Evolutionary conservation across 495 filamentous ascomycete species (phyloP).

Genomic region (Jackrogersella minutella): DNA sequence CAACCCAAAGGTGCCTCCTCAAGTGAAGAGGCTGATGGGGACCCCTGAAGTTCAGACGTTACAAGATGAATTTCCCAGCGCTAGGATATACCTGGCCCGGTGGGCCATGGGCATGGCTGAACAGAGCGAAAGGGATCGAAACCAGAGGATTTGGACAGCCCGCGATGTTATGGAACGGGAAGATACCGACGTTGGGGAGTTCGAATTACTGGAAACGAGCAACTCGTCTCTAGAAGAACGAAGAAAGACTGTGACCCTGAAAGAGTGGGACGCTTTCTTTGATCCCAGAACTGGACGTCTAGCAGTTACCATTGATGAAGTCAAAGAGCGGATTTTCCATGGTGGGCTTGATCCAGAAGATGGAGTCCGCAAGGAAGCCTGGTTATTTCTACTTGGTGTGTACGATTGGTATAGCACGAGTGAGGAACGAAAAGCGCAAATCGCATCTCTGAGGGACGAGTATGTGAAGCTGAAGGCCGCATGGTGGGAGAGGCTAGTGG

Average conservation of each 20-base stretch:
- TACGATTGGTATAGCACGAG: conserved; percentile 87
- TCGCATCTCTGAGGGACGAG: conserved; percentile 88
- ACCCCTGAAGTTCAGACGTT: conserved; percentile 96
- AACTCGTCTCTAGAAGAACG: conserved; percentile 74
- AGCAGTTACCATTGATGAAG: conserved; percentile 82
- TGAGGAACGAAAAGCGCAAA: conserved; percentile 80
- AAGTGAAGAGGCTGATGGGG: conserved; percentile 82
- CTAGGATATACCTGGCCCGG: conserved; percentile 88
- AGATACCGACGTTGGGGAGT: conserved; percentile 91
- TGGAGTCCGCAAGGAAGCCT: conserved; percentile 93
- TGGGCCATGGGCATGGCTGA: conserved; percentile 99
- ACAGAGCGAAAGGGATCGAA: conserved; percentile 87
- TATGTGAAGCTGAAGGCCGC: conserved; percentile 92
- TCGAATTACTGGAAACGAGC: conserved; percentile 90
- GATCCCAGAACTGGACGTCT: conserved; percentile 75
- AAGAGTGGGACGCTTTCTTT: conserved; percentile 91
- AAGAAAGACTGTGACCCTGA: conserved; percentile 76
- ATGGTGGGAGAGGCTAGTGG: conserved; percentile 96
- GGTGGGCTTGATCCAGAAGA: conserved; percentile 89
- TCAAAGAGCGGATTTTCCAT: conserved; percentile 96
- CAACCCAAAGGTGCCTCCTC: conserved; percentile 85
- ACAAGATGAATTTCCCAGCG: conserved; percentile 96
- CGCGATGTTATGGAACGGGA: conserved; percentile 93
- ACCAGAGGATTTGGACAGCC: conserved; percentile 89
- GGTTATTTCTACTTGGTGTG: conserved; percentile 92